Evolutionary conservation across 2,329 filamentous ascomycete species (phyloP), one percentile per base, ranked within the genome.

Genomic region (Pyrenophora teres): DNA sequence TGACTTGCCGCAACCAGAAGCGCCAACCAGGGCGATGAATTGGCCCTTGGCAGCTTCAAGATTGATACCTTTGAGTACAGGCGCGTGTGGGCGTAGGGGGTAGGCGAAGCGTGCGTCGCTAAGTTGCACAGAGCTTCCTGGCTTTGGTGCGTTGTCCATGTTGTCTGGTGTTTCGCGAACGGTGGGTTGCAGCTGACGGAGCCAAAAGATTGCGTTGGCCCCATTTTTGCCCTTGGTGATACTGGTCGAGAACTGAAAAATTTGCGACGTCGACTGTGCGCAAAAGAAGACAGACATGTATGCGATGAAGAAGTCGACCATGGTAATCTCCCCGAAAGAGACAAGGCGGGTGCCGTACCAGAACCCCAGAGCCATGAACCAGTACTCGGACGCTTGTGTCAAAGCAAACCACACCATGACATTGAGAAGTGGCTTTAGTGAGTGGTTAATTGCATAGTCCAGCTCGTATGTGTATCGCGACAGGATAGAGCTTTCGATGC

Each of bases 191-290:
- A 73, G 56, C 2, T 68, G 67, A 0, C 69, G 60, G 0, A 78
- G 67, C 71, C 74, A 75, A 37, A 77, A 65, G 13, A 77, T 66
- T 54, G 76, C 75, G 48, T 78, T 77, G 3, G 92, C 90, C 0
- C 92, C 89, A 52, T 91, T 87, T 18, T 96, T 80, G 0, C 92
- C 92, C 76, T 97, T 97, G 62, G 92, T 90, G 90, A 97, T 96
- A 62, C 96, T 46, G 13, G 48, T 51, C 13, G 36, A 46, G 42
- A 40, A 51, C 23, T 46, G 44, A 27, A 51, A 51, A 21, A 51
- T 46, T n/a, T 40, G 37, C 13, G 42, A 39, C 25, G 44, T 45
- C 2, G 36, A 39, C 31, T 51, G 48, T 1, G 41, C 42, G 19
- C 92, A 50, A 9, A 47, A 46, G 21, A 40, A 36, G 9, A 40